Evolutionary conservation across 257 asterid species (phyloP).

Genomic region (Solanum commersonii): DNA sequence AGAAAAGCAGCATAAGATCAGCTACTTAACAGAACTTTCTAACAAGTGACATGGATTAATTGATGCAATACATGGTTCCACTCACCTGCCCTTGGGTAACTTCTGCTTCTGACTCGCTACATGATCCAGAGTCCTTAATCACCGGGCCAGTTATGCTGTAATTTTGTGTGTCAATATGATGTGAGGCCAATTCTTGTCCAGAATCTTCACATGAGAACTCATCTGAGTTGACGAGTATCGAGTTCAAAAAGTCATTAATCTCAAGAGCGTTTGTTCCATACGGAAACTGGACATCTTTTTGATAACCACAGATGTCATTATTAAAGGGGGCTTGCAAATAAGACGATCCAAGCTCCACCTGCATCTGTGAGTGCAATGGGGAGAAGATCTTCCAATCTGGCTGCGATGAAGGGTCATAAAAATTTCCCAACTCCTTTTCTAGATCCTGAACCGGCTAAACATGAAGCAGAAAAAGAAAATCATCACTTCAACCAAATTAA

Average conservation of each 20-base stretch:
- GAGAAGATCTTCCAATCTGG: constrained; percentile 54
- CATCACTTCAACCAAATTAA: background rate
- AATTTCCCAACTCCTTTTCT: constrained; percentile 30
- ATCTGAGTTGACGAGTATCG: constrained; percentile 39
- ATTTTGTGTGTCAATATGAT: background rate
- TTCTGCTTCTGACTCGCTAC: constrained; percentile 60
- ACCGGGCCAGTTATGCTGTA: background rate
- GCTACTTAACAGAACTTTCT: background rate
- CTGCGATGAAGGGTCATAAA: constrained; percentile 23
- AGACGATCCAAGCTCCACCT: constrained; percentile 46
- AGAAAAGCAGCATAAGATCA: background rate
- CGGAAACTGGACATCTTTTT: constrained; percentile 23
- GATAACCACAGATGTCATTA: constrained; percentile 16
- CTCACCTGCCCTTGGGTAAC: constrained; percentile 47
- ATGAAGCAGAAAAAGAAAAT: background rate
- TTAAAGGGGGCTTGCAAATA: constrained; percentile 12
- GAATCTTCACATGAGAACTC: constrained; percentile 25
- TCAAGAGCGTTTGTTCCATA: constrained; percentile 50
- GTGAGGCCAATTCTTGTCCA: background rate
- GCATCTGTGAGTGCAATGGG: constrained; percentile 66
- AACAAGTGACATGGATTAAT: background rate
- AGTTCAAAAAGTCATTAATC: constrained; percentile 41
- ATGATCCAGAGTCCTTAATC: constrained; percentile 23
- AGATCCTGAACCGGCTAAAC: constrained; percentile 62
- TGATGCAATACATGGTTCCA: background rate